These are phyloP conservation scores for Monosporascus sp. DNA, from an alignment of 2,329 filamentous ascomycete species.

Conservation along the genomic window DNA sequence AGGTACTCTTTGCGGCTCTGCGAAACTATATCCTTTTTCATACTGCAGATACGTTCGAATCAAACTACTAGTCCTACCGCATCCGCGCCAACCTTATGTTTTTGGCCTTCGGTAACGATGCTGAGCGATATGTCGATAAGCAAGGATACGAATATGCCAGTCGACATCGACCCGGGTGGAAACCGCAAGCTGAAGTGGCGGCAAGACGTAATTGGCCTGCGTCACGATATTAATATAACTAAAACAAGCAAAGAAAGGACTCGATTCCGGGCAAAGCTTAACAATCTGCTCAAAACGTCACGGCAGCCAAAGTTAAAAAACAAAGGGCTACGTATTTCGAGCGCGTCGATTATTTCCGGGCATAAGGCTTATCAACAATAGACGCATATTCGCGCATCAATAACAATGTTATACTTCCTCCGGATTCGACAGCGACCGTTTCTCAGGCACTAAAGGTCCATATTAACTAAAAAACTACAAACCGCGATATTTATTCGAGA, in stretches of 20 bases:
- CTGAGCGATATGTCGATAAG: neutral
- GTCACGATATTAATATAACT: neutral
- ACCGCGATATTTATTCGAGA: neutral
- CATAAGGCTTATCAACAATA: neutral
- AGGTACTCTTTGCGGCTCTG: neutral
- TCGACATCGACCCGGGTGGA: neutral
- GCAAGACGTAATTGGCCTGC: neutral
- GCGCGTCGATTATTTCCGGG: neutral
- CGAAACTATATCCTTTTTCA: neutral
- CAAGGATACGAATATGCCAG: neutral
- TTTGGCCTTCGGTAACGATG: neutral
- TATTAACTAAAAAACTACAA: neutral
- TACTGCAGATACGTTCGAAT: neutral
- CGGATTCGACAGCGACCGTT: neutral
- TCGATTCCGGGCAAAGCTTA: neutral
- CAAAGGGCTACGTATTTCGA: neutral
- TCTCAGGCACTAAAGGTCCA: neutral
- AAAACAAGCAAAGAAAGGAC: neutral
- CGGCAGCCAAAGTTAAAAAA: neutral
- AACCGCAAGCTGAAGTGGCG: too few relatives aligned
- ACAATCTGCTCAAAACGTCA: neutral
- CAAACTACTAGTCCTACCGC: neutral
- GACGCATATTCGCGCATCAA: neutral
- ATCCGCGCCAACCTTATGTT: neutral
- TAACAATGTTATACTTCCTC: neutral